Evolutionary conservation across 2,329 filamentous ascomycete genomes (phyloP), one percentile per base, ranked within the genome.

Genomic region (Penicillium sp.): DNA sequence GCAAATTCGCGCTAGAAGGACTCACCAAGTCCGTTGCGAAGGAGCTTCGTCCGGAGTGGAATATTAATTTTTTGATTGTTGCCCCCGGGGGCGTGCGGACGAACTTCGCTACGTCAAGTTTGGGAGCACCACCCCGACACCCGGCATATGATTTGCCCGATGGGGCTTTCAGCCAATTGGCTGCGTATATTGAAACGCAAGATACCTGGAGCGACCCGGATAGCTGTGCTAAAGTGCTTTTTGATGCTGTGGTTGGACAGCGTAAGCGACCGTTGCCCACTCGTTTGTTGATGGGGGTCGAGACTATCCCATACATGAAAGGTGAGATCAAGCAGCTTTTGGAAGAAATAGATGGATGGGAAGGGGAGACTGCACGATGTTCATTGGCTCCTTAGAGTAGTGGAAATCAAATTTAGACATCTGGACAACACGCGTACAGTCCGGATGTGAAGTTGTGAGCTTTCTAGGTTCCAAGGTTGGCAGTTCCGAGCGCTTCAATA

Each of bases 1-100:
- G 69, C 51, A 81, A 81, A 65, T 80, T 79, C 54, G 79, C 77
- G 0, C 62, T 80, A 10, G 78, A 81, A 60, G 80, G 79, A 0
- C 81, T 76, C 59, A 80, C 80, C 0, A 79, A 82, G 58, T 70
- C 75, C 0, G 61, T 82, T 0, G 69, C 73, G 0, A 78, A 76
- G 59, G 80, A 82, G 64, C 56, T 82, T 31, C 70, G 72, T 21
- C 65, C 71, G 0, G 71, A 74, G 9, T 81, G 78, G 77, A 77
- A 77, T 45, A 76, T 77, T 72, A 66, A 68, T n/a, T 64, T 71
- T 46, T 61, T 67, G 2, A 53, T 65, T 42, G 60, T 66, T 29
- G 66, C 66, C 10, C 68, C 68, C 1, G 65, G 67, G n/a, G 68
- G 66, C 4, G 48, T 62, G 16, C 55, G 50, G 1, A 58, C 55